Conservation (phyloP, 306 rosid genomes). For the Lithocarpus polystachyus region DNA sequence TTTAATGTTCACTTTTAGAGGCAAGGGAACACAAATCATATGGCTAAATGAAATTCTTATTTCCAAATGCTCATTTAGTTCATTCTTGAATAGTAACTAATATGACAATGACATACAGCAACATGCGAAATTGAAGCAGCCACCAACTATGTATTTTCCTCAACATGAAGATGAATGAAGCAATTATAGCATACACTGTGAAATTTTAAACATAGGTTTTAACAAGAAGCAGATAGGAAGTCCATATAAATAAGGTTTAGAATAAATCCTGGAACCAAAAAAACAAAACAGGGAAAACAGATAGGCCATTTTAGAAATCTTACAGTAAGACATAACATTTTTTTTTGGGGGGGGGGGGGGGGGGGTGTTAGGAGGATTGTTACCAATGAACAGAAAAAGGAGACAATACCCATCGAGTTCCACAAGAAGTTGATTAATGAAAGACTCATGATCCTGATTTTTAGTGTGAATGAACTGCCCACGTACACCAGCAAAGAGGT, state of each 20-base stretch:
- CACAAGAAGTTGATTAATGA: constrained; percentile 97
- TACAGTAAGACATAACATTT: background rate
- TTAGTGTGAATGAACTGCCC: constrained; percentile 83
- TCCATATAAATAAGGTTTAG: background rate
- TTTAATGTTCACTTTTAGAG: background rate
- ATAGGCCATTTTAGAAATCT: background rate
- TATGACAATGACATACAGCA: background rate
- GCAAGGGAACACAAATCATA: background rate
- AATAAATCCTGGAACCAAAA: background rate
- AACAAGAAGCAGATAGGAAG: background rate
- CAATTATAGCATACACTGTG: background rate
- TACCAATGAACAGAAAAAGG: constrained; percentile 16
- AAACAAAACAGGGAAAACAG: background rate
- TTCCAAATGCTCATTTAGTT: background rate
- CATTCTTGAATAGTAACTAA: background rate
- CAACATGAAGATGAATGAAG: background rate
- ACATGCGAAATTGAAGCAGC: background rate
- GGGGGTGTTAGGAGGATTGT: background rate
- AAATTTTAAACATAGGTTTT: background rate
- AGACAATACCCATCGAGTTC: constrained; percentile 93
- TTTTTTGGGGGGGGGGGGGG: too few species aligned
- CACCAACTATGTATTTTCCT: background rate
- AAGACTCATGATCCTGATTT: constrained; percentile 95
- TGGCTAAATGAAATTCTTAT: background rate
- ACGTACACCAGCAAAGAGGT: constrained; percentile 97